A percentile compares a stretch with the other conserved stretches of the same genome.
phyloP scores from a whole-genome alignment of 768 basidiomycete genomes.

The Botryobasidium botryosum region DNA sequence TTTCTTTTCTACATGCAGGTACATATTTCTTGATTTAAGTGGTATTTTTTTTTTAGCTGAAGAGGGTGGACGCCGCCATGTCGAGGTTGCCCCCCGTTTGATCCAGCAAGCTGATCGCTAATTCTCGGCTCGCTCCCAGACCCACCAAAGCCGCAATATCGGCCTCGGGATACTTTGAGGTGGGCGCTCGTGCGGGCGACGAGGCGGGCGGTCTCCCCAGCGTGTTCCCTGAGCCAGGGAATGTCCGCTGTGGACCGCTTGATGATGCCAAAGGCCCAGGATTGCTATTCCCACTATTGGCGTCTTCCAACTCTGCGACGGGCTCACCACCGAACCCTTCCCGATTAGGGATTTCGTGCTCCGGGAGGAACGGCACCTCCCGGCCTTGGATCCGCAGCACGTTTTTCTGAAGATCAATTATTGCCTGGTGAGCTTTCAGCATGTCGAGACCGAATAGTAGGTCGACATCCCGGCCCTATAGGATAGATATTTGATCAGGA shows the following conservation, averaged over 20 bases:
- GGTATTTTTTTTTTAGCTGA: too few relatives aligned
- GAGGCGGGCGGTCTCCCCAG: conserved; percentile 31
- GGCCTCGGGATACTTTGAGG: conserved; percentile 35
- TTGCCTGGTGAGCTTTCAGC: conserved; percentile 94
- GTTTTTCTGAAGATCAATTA: conserved; percentile 81
- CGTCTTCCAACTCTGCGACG: neutral
- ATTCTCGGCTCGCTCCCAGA: conserved; percentile 59
- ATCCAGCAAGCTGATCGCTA: conserved; percentile 58
- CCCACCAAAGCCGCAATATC: conserved; percentile 49
- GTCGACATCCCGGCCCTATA: conserved; percentile 76
- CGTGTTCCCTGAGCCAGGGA: conserved; percentile 55
- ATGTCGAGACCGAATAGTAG: conserved; percentile 98
- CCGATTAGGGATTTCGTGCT: conserved; percentile 69
- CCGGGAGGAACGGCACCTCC: conserved; percentile 75
- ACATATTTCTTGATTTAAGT: too few relatives aligned
- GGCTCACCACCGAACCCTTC: conserved; percentile 6
- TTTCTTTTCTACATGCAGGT: too few relatives aligned
- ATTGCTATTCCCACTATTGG: neutral
- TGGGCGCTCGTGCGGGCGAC: conserved; percentile 10
- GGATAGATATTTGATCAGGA: neutral
- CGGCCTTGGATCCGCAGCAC: conserved; percentile 84
- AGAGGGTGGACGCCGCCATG: conserved; percentile 73
- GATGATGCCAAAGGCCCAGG: conserved; percentile 13
- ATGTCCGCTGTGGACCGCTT: conserved; percentile 19
- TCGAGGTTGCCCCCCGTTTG: conserved; percentile 78